Conservation (phyloP, 192 early-diverging fungal species). For the Coemansia sp. region DNA sequence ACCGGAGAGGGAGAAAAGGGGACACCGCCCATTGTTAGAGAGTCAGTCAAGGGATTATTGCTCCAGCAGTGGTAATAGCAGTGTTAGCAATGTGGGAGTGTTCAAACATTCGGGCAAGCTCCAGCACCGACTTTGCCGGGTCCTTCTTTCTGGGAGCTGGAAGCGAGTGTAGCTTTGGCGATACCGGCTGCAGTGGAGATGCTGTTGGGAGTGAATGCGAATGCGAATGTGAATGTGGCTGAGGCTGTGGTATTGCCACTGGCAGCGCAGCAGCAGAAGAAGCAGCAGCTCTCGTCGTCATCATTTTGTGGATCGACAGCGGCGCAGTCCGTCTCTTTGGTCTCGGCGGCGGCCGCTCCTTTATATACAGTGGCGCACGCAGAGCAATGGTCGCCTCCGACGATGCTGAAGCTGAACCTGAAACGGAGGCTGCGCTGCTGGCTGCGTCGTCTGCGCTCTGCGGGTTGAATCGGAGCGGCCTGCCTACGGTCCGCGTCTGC, state of each 20-base stretch:
- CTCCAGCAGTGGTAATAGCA: not conserved
- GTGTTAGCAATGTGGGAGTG: not conserved
- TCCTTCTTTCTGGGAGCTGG: not conserved
- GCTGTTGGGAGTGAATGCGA: no score
- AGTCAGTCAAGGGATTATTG: no score
- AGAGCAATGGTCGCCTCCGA: slow-evolving; percentile 23
- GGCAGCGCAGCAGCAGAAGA: not conserved
- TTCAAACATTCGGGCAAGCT: slow-evolving; percentile 48
- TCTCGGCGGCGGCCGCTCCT: not conserved
- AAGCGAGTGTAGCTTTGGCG: not conserved
- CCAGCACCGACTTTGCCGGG: slow-evolving; percentile 27
- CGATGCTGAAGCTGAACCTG: not conserved
- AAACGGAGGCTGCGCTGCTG: not conserved
- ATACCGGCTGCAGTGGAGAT: slow-evolving; percentile 2
- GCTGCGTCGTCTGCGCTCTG: slow-evolving; percentile 3
- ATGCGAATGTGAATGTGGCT: no score
- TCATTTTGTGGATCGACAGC: slow-evolving; percentile 9
- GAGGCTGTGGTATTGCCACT: not conserved
- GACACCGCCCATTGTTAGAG: no score
- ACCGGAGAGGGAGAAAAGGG: not conserved
- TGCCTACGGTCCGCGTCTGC: not conserved
- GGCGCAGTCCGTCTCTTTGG: slow-evolving; percentile 4
- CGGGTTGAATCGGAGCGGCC: slow-evolving; percentile 34
- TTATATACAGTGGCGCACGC: slow-evolving; percentile 13
- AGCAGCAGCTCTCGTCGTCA: not conserved